These are phyloP conservation scores for Musa troglodytarum DNA, from an alignment of 176 grass and related monocot species.

Conservation along the genomic window DNA sequence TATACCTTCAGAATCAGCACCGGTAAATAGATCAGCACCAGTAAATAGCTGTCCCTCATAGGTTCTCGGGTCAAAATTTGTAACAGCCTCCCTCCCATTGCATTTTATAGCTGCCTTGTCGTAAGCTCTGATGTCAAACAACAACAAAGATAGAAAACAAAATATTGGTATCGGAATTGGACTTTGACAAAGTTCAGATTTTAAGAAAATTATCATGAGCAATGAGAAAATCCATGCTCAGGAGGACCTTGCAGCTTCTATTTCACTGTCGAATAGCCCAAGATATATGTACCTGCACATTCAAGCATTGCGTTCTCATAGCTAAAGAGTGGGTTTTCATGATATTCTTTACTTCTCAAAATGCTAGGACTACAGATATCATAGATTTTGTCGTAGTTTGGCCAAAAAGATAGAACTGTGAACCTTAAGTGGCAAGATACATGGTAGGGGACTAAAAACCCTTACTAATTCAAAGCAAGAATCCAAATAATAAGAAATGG, in stretches of 20 bases:
- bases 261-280: conserved; percentile 99
- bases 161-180: conserved; percentile 58
- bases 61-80: conserved; percentile 74
- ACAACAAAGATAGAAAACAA: conserved; percentile 29
- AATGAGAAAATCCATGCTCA: conserved; percentile 50
- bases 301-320: conserved; percentile 50
- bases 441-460: background rate
- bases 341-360: background rate
- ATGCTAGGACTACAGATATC: background rate
- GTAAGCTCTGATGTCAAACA: conserved; percentile 65
- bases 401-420: no score
- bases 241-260: conserved; percentile 93
- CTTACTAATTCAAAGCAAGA: background rate
- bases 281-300: conserved; percentile 99
- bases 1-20: conserved; percentile 51
- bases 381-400: no score
- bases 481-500: background rate
- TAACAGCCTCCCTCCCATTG: conserved; percentile 86
- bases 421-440: no score
- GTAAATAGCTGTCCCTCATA: conserved; percentile 59
- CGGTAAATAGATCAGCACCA: conserved; percentile 36
- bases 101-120: conserved; percentile 96
- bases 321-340: conserved; percentile 40
- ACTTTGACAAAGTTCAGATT: conserved; percentile 23
- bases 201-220: conserved; percentile 27